Conservation (phyloP, 148 eudicot species). For the Vaccinium vitisidaea region DNA sequence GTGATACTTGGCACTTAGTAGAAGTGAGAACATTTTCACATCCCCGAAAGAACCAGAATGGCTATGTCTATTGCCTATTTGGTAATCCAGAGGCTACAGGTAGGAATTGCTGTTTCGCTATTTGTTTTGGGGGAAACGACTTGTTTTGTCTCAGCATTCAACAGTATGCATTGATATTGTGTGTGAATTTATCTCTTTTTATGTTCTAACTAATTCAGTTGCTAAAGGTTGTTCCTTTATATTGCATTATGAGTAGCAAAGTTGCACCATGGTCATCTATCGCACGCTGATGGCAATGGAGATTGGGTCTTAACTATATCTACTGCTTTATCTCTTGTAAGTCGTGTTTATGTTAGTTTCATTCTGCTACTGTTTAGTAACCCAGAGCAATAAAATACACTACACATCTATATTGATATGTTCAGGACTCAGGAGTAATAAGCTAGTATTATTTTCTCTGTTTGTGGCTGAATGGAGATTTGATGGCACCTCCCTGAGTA, state of each 20-base stretch:
- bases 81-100: background rate
- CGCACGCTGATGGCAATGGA: conserved; percentile 97
- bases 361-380: background rate
- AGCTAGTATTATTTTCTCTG: background rate
- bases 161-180: background rate
- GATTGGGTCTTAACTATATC: conserved; percentile 98
- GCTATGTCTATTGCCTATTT: background rate
- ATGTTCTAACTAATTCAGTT: background rate
- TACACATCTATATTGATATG: background rate
- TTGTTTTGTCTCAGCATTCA: background rate
- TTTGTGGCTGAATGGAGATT: background rate
- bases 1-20: background rate
- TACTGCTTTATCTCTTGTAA: conserved; percentile 87
- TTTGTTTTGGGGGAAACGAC: background rate
- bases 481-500: background rate
- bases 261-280: conserved; percentile 82
- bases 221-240: conserved; percentile 13
- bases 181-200: background rate
- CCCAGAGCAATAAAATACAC: background rate
- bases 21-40: background rate
- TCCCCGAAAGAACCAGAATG: background rate
- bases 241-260: conserved; percentile 50
- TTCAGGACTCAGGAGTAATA: background rate
- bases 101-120: background rate
- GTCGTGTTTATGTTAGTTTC: conserved; percentile 24